Base-by-base conservation (phyloP, 257 asterid genomes). In the Thymus mandschuricus region DNA sequence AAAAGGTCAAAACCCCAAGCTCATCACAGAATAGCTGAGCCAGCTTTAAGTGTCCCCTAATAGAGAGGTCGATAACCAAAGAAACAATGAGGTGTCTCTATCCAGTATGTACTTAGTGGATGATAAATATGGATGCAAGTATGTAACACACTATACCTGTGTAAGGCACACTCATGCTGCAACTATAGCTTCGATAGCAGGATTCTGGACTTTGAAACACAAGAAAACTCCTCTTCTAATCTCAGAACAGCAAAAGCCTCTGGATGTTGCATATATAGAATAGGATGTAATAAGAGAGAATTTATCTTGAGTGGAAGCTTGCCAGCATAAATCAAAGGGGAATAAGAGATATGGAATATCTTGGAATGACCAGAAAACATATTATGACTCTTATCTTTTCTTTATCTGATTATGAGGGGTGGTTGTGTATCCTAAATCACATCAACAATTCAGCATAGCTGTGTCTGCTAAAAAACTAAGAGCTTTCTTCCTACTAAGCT, bases 241-340 rank as follows among this genome's bases (percentile, higher is more conserved):
- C 76, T 80, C 44, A 94, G 82, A 58, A 97, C 99, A 75, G 90
- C 80, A 84, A 94, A 88, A 60, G 99, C 98, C 70, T 91, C 98
- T 93, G 86, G 49, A 76, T 9, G 66, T 57, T 46, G 38, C 72
- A 73, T n/a, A 43, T 35, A 60, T 13, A 68, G 59, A 73, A 70
- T 55, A 10, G 43, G 60, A 73, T 27, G 64, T 64, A 64, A 64
- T 15, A 68, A 71, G 21, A 49, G 13, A 54, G 61, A 30, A 67
- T 30, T n/a, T 45, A 13, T 30, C 15, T 10, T 10, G 60, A 66
- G 60, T 61, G 55, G 60, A 68, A 73, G 52, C 59, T 30, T 58
- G 56, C 55, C 60, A 51, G 62, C 68, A 73, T 9, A 61, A 66
- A 73, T 48, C 50, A 9, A 62, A 28, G 60, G 76, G 64, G 44